Evolutionary conservation across 2,329 filamentous ascomycete genomes (phyloP), one percentile per base, ranked within the genome.

Genomic region (Verticillium zaregamsianum): DNA sequence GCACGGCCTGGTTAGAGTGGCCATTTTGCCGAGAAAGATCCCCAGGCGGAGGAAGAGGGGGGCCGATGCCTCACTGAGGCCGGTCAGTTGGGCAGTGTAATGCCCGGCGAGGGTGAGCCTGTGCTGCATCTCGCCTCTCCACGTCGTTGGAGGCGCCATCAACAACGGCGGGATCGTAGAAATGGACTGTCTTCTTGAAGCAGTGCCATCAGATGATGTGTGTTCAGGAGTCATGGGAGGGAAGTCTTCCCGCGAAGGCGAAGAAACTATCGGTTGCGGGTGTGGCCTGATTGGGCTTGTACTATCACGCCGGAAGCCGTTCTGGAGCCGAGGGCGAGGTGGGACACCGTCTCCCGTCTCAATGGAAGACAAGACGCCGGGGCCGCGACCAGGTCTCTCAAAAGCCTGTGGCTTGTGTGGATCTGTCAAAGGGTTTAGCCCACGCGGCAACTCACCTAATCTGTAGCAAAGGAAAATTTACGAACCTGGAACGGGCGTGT

Each of bases 21-120:
- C 76, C 9, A 93, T 76, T 73, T 96, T 97, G 58, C 83, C 66
- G 6, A 89, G 72, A 68, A 96, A 93, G 1, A 93, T 67, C 1
- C 74, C 68, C 3, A 91, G 74, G 57, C 88, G 88, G 23, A 83
- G 65, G 5, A 77, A 59, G 57, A 74, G 72, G 72, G 74, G 69
- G 65, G 74, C 66, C 7, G 5, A 68, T 25, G 70, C 71, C 7
- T 66, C 67, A 65, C 77, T 73, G 37, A 59, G 45, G 37, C 33
- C 31, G 17, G 69, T 64, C 7, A 75, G 37, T 8, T 71, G 58
- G 66, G 65, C 68, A 71, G 76, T 52, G 68, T 69, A 65, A 64
- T 82, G 77, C 58, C 74, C 68, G 3, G 70, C 66, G n/a, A 81
- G 61, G 25, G 69, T 67, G 4, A 73, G 67, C 56, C 69, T 71